Evolutionary conservation across 257 asterid genomes (phyloP).

Genomic region (Salvia miltiorrhiza): DNA sequence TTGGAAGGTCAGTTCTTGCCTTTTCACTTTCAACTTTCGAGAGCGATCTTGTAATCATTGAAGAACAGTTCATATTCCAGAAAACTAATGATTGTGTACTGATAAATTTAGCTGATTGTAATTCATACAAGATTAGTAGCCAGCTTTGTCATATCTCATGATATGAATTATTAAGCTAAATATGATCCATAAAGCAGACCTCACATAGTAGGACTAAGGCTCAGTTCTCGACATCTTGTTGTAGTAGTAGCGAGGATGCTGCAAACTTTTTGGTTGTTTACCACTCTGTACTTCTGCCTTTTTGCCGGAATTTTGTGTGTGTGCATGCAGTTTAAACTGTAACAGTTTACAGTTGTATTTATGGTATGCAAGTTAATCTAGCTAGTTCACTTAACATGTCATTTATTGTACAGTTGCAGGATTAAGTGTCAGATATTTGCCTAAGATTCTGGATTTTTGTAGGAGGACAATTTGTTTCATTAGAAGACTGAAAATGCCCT

Average conservation of each 20-base stretch:
- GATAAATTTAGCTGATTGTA: background rate
- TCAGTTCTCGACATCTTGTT: background rate
- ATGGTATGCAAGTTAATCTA: background rate
- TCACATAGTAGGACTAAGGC: background rate
- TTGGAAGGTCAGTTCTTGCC: slow-evolving; percentile 66
- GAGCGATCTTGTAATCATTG: background rate
- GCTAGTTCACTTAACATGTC: background rate
- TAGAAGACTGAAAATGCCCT: background rate
- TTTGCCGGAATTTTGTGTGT: background rate
- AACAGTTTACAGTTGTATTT: background rate
- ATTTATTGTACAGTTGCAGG: background rate
- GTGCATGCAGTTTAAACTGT: background rate
- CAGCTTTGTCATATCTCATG: background rate
- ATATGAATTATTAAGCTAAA: background rate
- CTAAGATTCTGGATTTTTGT: background rate
- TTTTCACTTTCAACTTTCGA: background rate
- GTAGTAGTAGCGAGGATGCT: background rate
- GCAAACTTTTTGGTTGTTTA: background rate
- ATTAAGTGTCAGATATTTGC: background rate
- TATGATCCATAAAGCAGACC: background rate
- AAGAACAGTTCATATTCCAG: background rate
- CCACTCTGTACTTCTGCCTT: background rate
- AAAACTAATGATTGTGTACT: background rate
- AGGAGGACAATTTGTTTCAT: background rate
- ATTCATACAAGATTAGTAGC: background rate